phyloP scores from a whole-genome alignment of 768 basidiomycete species.

The Pleurotus salmoneostramineus region DNA sequence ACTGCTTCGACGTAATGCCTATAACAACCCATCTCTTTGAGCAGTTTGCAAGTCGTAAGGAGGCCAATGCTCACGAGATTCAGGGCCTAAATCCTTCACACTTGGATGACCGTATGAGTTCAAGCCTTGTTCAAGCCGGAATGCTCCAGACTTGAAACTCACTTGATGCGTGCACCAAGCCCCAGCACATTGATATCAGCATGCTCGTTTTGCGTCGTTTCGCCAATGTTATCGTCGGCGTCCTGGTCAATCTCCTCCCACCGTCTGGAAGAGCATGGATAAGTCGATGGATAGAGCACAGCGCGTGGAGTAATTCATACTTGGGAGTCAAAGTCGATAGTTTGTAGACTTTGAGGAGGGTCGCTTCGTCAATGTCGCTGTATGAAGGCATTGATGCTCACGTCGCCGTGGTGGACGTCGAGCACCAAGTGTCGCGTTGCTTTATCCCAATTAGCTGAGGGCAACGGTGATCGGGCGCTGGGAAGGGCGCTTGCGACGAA shows the following conservation, averaged over 20 bases:
- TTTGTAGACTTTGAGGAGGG: conserved; percentile 84
- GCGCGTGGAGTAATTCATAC: conserved; percentile 33
- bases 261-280: conserved; percentile 38
- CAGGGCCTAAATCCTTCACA: conserved; percentile 65
- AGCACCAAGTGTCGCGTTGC: too few relatives aligned
- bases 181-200: conserved; percentile 77
- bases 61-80: conserved; percentile 57
- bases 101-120: conserved; percentile 29
- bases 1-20: conserved; percentile 88
- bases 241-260: conserved; percentile 94
- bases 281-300: not conserved
- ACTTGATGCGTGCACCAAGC: conserved; percentile 63
- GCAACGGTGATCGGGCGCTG: too few relatives aligned
- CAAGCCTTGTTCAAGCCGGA: conserved; percentile 8
- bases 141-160: conserved; percentile 19
- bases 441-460: too few relatives aligned
- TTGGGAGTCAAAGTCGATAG: conserved; percentile 74
- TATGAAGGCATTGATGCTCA: not conserved
- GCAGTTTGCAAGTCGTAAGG: not conserved
- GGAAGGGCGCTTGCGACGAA: too few relatives aligned
- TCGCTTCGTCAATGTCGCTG: conserved; percentile 73
- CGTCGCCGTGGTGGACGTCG: not conserved
- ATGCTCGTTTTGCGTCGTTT: conserved; percentile 52
- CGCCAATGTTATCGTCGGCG: conserved; percentile 67
- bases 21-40: not conserved